phyloP scores from a whole-genome alignment of 495 filamentous ascomycete species.

The Penicillium egyptiacum region DNA sequence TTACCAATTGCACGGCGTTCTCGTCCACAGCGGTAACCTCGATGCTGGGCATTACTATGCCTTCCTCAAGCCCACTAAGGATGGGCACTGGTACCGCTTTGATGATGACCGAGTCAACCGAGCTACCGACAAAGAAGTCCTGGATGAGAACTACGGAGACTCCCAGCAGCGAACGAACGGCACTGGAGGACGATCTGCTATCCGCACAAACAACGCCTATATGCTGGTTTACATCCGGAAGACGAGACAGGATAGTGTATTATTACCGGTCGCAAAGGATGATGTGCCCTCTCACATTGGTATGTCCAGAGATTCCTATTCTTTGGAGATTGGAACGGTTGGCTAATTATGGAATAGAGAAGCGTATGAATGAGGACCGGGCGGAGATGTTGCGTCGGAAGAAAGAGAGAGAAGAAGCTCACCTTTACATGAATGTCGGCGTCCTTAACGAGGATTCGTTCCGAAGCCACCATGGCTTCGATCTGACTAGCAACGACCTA shows the following conservation, averaged over 20 bases:
- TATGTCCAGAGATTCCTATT: constrained; percentile 34
- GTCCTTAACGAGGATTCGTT: constrained; percentile 79
- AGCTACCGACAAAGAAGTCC: constrained; percentile 84
- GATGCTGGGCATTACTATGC: constrained; percentile 99
- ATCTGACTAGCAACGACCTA: constrained; percentile 74
- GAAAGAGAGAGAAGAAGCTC: constrained; percentile 90
- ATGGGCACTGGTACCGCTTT: constrained; percentile 93
- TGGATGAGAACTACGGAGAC: constrained; percentile 96
- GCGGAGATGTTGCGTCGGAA: constrained; percentile 66
- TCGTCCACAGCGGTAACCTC: constrained; percentile 94
- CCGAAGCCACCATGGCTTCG: constrained; percentile 76
- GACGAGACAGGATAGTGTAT: constrained; percentile 73
- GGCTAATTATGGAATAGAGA: constrained; percentile 45
- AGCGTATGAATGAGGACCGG: constrained; percentile 76
- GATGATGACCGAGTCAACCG: constrained; percentile 96
- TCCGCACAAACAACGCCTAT: constrained; percentile 79
- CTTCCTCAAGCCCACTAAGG: constrained; percentile 88
- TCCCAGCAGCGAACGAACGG: constrained; percentile 70
- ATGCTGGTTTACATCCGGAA: constrained; percentile 98
- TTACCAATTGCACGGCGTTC: constrained; percentile 90
- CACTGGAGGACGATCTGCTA: constrained; percentile 57
- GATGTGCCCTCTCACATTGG: constrained; percentile 84
- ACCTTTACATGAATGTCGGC: constrained; percentile 81
- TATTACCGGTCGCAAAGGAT: constrained; percentile 68
- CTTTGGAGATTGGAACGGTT: not conserved